Evolutionary conservation across 345 rosid species (phyloP).

Genomic region (Bruguiera parviflora): DNA sequence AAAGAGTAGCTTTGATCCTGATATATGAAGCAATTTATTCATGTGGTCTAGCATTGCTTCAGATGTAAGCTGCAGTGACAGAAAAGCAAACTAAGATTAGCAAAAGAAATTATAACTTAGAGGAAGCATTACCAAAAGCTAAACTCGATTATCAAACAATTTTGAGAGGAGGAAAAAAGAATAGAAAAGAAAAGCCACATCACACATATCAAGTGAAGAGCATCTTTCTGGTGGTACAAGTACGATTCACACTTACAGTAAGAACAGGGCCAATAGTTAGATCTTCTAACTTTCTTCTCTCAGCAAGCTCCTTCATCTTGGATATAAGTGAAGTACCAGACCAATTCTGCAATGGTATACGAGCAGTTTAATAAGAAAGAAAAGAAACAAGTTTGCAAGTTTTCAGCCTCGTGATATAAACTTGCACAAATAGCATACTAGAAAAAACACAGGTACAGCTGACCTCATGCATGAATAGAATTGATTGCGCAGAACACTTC

Average conservation of each 20-base stretch:
- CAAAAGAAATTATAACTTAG: background rate
- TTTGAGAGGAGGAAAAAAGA: background rate
- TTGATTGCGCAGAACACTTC: slow-evolving; percentile 96
- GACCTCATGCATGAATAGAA: slow-evolving; percentile 95
- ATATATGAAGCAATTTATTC: slow-evolving; percentile 69
- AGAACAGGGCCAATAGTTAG: slow-evolving; percentile 91
- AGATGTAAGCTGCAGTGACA: slow-evolving; percentile 59
- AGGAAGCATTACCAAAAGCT: background rate
- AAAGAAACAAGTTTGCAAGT: background rate
- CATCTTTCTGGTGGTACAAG: background rate
- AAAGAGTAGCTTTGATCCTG: slow-evolving; percentile 83
- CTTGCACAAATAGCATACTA: background rate
- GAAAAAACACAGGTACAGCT: slow-evolving; percentile 19
- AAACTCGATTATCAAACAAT: background rate
- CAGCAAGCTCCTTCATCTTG: slow-evolving; percentile 73
- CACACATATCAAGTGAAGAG: background rate
- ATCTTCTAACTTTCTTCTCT: slow-evolving; percentile 87
- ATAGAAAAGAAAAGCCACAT: background rate
- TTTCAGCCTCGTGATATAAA: background rate
- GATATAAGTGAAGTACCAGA: slow-evolving; percentile 53
- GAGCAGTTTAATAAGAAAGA: background rate
- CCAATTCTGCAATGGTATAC: slow-evolving; percentile 63
- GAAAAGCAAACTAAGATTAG: slow-evolving; percentile 7
- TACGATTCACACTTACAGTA: slow-evolving; percentile 55
- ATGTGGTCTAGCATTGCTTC: slow-evolving; percentile 83